Base-by-base conservation (phyloP, 2,329 filamentous ascomycete species). In the Penicillium sp. region DNA sequence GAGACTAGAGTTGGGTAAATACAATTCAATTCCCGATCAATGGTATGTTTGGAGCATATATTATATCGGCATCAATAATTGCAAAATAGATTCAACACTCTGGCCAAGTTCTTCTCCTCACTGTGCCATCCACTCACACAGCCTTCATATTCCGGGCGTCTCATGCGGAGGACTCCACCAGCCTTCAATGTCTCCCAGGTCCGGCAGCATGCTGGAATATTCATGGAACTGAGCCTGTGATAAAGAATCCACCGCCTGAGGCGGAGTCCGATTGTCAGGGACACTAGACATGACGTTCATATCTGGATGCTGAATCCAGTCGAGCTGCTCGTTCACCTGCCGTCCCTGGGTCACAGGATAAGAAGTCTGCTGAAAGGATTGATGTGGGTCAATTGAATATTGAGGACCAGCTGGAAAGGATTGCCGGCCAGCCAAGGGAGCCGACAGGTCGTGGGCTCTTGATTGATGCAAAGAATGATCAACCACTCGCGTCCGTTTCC, bases 101-200 rank as follows among this genome's bases (percentile, higher is more conserved):
- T 18, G 18, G 18, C 18, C 18, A 18, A 18, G 18, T 18, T 18
- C 18, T 18, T 18, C 18, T 18, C 18, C 29, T 32, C 29, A 32
- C 29, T 11, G 29, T 32, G 18, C 18, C 18, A 18, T 18, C 18
- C 18, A 63, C 50, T 58, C 36, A 32, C 48, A 56, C 24, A 54
- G 35, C 5, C 52, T 54, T 39, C 56, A 51, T 24, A 57, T 42
- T 8, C 36, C 47, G 8, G 45, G 45, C 41, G 53, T 52, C 18
- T 45, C 55, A 35, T 50, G 49, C 0, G 60, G 50, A 2, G 61
- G 54, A 38, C 59, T 61, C 65, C 65, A 66, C 65, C 65, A 67
- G 1, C 59, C 53, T 35, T 65, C 64, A 25, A 67, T 58, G 49
- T 65, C 63, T 1, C 48, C 57, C 11, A 63, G 39, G 9, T 55